phyloP scores from a whole-genome alignment of 2,329 filamentous ascomycete species.

The Dactylella cylindrospora region DNA sequence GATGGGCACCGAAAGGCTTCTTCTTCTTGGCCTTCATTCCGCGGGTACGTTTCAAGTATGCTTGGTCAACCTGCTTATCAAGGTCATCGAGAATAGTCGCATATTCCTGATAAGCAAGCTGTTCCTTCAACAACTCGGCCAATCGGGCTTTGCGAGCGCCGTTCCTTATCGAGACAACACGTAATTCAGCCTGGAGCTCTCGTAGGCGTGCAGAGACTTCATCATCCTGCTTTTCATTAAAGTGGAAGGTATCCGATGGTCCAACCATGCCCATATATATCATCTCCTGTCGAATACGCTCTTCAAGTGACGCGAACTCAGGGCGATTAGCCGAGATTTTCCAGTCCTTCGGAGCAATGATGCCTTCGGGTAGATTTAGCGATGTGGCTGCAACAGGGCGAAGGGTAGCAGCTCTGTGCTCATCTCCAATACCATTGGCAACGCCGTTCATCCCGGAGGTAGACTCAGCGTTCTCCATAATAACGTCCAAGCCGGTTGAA shows the following conservation, averaged over 20 bases:
- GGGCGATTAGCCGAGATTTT: conserved; percentile 76
- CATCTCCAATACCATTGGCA: conserved; percentile 50
- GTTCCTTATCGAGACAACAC: conserved; percentile 81
- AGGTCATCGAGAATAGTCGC: conserved; percentile 95
- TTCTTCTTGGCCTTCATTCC: conserved; percentile 94
- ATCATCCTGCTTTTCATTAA: conserved; percentile 87
- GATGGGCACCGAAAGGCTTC: conserved; percentile 73
- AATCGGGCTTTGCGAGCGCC: conserved; percentile 85
- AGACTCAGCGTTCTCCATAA: conserved; percentile 41
- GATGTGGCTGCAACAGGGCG: conserved; percentile 41
- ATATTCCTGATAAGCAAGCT: conserved; percentile 96
- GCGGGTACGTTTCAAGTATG: conserved; percentile 91
- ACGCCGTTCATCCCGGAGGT: conserved; percentile 49
- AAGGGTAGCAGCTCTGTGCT: conserved; percentile 33
- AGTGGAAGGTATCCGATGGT: conserved; percentile 64
- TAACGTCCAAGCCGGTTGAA: conserved; percentile 51
- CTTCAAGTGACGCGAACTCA: conserved; percentile 83
- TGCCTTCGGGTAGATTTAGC: conserved; percentile 59
- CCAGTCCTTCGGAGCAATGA: conserved; percentile 56
- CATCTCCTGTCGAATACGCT: conserved; percentile 86
- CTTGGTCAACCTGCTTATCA: conserved; percentile 79
- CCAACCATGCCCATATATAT: conserved; percentile 86
- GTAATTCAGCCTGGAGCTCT: conserved; percentile 77
- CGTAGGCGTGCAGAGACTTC: conserved; percentile 89
- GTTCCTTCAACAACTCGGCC: conserved; percentile 82